Conservation (phyloP, 2,329 filamentous ascomycete genomes). For the Calycina marina region DNA sequence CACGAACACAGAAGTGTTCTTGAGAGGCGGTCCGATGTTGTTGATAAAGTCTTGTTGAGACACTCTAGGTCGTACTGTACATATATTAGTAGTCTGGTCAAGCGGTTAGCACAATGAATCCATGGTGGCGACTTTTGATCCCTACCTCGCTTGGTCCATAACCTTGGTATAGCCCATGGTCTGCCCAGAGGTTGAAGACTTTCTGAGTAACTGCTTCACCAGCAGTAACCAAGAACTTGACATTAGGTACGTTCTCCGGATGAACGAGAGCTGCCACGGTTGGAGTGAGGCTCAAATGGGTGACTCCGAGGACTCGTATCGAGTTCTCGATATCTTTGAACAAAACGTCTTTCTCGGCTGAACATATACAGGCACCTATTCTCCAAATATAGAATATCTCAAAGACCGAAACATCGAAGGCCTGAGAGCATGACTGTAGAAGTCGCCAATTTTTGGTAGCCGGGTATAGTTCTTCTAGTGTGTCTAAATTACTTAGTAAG, state of each 20-base stretch:
- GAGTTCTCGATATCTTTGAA: constrained; percentile 57
- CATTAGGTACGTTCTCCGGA: constrained; percentile 51
- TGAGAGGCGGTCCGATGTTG: constrained; percentile 62
- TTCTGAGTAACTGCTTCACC: constrained; percentile 66
- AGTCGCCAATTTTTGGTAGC: constrained; percentile 34
- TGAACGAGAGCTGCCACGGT: constrained; percentile 67
- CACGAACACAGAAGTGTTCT: constrained; percentile 51
- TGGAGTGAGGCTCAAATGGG: constrained; percentile 74
- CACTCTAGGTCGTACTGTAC: constrained; percentile 54
- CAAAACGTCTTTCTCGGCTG: constrained; percentile 57
- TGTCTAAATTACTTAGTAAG: constrained; percentile 59
- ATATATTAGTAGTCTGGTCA: constrained; percentile 66
- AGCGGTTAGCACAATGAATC: neutral
- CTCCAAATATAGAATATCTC: constrained; percentile 82
- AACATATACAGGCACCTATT: constrained; percentile 63
- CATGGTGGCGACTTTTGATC: too few relatives aligned
- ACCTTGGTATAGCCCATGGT: constrained; percentile 56
- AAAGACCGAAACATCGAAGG: constrained; percentile 79
- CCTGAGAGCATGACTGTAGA: constrained; percentile 70
- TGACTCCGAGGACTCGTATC: constrained; percentile 49
- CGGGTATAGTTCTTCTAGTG: constrained; percentile 53
- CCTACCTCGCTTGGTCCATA: constrained; percentile 70
- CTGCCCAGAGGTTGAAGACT: constrained; percentile 56
- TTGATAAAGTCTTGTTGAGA: constrained; percentile 42
- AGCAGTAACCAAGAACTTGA: constrained; percentile 65